Evolutionary conservation across 805 yeast genomes (phyloP).

Genomic region (Pichia phayaonensis): DNA sequence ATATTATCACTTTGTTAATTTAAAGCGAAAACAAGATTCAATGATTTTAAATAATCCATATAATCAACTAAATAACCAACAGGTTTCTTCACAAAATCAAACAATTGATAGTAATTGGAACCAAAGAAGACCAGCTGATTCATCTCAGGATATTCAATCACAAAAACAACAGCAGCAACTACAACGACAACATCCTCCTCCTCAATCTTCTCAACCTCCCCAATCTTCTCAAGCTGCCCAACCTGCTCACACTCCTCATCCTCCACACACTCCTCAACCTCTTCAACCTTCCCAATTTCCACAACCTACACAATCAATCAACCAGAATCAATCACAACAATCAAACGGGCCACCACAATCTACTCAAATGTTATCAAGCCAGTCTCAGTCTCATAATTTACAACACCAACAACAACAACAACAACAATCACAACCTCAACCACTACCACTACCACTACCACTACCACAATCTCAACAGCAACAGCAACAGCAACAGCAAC

Average conservation of each 20-base stretch:
- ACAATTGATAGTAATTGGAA: conserved; percentile 7
- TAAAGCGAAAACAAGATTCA: conserved; percentile 52
- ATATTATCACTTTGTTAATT: conserved; percentile 56
- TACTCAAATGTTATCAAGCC: not conserved
- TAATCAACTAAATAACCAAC: conserved; percentile 7
- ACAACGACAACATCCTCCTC: not conserved
- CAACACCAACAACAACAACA: conserved; percentile 13
- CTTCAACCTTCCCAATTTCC: not conserved
- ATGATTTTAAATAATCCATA: conserved; percentile 27
- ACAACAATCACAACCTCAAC: conserved; percentile 12
- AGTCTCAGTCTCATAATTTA: not conserved
- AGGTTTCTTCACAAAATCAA: conserved; percentile 11
- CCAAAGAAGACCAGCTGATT: conserved; percentile 17
- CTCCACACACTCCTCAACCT: not conserved
- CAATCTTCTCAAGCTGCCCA: not conserved
- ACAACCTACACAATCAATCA: not conserved
- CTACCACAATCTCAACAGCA: conserved; percentile 15
- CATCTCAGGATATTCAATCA: conserved; percentile 5
- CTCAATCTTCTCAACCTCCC: not conserved
- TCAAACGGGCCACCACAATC: not conserved
- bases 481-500: conserved; percentile 16
- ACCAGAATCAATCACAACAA: not conserved
- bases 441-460: conserved; percentile 12
- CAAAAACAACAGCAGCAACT: conserved; percentile 13
- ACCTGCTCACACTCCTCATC: not conserved